Evolutionary conservation across 371 early-diverging fungal genomes (phyloP).

Genomic region (Mucor ambiguus): DNA sequence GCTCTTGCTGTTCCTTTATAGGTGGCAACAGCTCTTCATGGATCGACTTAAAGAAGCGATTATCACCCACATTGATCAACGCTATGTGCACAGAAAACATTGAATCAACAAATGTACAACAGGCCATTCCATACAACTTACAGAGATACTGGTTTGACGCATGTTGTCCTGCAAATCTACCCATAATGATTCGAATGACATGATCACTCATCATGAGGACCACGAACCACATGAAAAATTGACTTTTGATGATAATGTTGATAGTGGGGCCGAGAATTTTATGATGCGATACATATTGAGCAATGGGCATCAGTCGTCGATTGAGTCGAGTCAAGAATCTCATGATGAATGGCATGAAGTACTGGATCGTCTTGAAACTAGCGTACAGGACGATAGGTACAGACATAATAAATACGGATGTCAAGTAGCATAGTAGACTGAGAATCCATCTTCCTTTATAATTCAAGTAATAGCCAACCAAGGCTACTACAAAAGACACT

Average conservation of each 20-base stretch:
- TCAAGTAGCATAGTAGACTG: conserved; percentile 26
- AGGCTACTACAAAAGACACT: conserved; percentile 25
- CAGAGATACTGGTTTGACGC: conserved; percentile 33
- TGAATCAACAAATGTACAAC: neutral
- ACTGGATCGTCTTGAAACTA: conserved; percentile 33
- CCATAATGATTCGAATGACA: conserved; percentile 32
- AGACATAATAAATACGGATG: conserved; percentile 24
- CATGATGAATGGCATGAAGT: conserved; percentile 30
- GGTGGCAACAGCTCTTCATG: conserved; percentile 2
- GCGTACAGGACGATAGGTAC: conserved; percentile 30
- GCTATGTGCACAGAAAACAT: conserved; percentile 21
- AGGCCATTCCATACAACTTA: conserved; percentile 10
- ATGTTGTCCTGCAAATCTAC: conserved; percentile 37
- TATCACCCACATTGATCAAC: conserved; percentile 41
- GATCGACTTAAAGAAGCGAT: conserved; percentile 26
- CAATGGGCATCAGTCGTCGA: conserved; percentile 30
- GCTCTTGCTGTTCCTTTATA: neutral
- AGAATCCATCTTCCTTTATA: conserved; percentile 23
- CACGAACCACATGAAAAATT: conserved; percentile 45
- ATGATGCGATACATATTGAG: conserved; percentile 26
- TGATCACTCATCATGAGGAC: conserved; percentile 39
- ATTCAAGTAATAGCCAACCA: conserved; percentile 27
- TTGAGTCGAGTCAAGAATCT: conserved; percentile 21
- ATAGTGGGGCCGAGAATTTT: conserved; percentile 36
- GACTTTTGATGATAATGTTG: conserved; percentile 30